phyloP scores from a whole-genome alignment of 2,329 filamentous ascomycete species.

The Septoria petroselini region DNA sequence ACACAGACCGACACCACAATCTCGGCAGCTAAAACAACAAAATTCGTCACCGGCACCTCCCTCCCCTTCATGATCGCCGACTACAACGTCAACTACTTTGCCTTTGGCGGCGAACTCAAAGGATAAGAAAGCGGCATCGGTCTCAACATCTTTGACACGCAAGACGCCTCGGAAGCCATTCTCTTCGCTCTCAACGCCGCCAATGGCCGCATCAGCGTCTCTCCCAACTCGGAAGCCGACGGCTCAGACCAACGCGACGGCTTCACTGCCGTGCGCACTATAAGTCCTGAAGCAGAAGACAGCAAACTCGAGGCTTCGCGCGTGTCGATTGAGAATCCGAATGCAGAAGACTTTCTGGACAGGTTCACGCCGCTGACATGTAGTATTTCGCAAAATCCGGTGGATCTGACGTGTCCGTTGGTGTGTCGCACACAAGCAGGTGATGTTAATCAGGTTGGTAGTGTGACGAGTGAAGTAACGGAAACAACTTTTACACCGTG shows the following conservation, averaged over 20 bases:
- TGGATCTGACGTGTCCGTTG: not conserved
- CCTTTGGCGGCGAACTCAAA: not conserved
- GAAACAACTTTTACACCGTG: not conserved
- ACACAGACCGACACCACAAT: not conserved
- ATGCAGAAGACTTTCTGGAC: not conserved
- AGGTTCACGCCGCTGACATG: not conserved
- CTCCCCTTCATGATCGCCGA: not conserved
- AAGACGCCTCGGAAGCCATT: not conserved
- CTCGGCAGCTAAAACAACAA: not conserved
- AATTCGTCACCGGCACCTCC: not conserved
- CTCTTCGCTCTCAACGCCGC: not conserved
- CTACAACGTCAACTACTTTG: not conserved
- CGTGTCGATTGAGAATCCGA: no score
- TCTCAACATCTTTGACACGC: not conserved
- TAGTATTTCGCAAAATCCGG: not conserved
- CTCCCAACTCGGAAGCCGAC: no score
- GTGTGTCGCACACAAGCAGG: not conserved
- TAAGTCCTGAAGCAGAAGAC: no score
- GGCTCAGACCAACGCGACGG: no score
- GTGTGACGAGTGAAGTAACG: not conserved
- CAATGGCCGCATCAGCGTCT: no score
- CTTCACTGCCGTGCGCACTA: no score
- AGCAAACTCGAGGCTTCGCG: no score
- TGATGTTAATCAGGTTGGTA: not conserved
- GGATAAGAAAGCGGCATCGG: not conserved